Conservation (phyloP, 1,284 basidiomycete genomes). For the Laetiporus sulphureus region DNA sequence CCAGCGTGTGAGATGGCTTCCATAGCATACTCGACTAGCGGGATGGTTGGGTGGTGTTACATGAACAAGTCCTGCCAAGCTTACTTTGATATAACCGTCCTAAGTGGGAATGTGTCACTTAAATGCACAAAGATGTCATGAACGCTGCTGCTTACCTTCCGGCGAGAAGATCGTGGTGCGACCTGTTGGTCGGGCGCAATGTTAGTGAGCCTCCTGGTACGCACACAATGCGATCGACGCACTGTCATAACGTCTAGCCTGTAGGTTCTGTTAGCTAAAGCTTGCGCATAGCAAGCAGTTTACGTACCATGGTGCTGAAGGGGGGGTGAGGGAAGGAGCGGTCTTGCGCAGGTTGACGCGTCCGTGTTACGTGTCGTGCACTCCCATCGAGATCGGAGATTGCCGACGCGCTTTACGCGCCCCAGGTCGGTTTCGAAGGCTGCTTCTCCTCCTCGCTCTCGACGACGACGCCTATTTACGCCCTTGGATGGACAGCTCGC, state of each 20-base stretch:
- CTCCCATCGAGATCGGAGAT: neutral
- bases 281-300: neutral
- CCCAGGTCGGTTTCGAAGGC: too few relatives aligned
- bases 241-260: constrained; percentile 92
- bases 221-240: constrained; percentile 26
- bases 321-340: neutral
- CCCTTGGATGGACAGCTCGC: too few relatives aligned
- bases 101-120: constrained; percentile 23
- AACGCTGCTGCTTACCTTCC: constrained; percentile 58
- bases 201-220: constrained; percentile 10
- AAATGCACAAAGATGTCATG: neutral
- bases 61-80: constrained; percentile 20
- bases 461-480: too few relatives aligned
- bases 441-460: too few relatives aligned
- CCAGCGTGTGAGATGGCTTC: constrained; percentile 97
- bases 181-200: constrained; percentile 37
- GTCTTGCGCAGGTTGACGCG: neutral
- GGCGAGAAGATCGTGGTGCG: constrained; percentile 96
- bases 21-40: constrained; percentile 95
- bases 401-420: too few relatives aligned
- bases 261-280: constrained; percentile 3
- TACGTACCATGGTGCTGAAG: constrained; percentile 28
- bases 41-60: neutral
- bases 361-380: neutral
- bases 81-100: constrained; percentile 88